These are phyloP conservation scores for Xylariaceae sp. DNA, from an alignment of 2,329 filamentous ascomycete genomes.

Conservation along the genomic window DNA sequence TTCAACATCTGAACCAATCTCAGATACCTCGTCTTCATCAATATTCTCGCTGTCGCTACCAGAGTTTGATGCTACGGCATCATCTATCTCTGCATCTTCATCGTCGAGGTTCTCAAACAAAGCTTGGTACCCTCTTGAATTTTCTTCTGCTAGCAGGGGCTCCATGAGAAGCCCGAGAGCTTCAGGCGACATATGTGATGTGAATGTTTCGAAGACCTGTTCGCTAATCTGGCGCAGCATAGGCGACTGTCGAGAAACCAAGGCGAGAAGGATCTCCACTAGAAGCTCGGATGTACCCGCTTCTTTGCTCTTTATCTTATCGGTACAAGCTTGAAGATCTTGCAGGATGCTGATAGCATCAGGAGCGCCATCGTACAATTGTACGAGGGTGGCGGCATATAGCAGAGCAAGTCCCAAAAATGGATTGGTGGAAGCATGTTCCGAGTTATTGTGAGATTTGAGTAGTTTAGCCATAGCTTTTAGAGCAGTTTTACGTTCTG, in stretches of 20 bases:
- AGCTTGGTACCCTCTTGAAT: slow-evolving; percentile 79
- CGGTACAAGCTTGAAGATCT: slow-evolving; percentile 79
- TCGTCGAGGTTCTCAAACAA: slow-evolving; percentile 78
- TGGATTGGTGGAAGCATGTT: slow-evolving; percentile 53
- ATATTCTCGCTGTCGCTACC: slow-evolving; percentile 49
- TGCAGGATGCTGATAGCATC: slow-evolving; percentile 83
- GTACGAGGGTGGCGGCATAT: slow-evolving; percentile 82
- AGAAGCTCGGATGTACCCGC: slow-evolving; percentile 71
- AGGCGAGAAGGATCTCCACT: slow-evolving; percentile 87
- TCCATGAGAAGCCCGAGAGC: slow-evolving; percentile 71
- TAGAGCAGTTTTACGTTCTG: slow-evolving; percentile 58
- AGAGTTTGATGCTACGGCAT: slow-evolving; percentile 49
- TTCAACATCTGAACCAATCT: slow-evolving; percentile 50
- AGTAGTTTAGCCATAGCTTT: slow-evolving; percentile 59
- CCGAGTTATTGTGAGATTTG: slow-evolving; percentile 46
- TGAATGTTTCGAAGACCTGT: slow-evolving; percentile 86
- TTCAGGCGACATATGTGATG: slow-evolving; percentile 72
- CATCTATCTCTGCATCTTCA: slow-evolving; percentile 61
- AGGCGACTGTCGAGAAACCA: slow-evolving; percentile 83
- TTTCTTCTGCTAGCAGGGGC: slow-evolving; percentile 81
- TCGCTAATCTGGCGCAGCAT: slow-evolving; percentile 86
- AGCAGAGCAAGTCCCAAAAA: slow-evolving; percentile 73
- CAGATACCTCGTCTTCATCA: slow-evolving; percentile 49
- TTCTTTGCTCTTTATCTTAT: slow-evolving; percentile 65
- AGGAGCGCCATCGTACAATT: slow-evolving; percentile 87